Evolutionary conservation across 371 early-diverging fungal genomes (phyloP).

Genomic region (Syncephalastrum sp.): DNA sequence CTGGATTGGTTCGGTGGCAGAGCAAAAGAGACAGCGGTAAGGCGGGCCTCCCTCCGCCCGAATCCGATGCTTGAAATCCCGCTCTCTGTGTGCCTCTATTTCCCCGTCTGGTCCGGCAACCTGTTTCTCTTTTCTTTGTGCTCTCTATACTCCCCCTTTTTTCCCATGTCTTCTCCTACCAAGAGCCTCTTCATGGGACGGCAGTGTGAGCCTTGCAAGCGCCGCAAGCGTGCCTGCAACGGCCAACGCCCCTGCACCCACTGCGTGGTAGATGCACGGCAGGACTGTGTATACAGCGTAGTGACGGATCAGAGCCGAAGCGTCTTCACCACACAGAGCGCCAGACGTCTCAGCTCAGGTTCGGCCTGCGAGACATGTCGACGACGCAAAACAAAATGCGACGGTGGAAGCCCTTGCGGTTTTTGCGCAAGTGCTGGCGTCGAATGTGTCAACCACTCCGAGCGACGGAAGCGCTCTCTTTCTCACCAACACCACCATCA

Average conservation of each 20-base stretch:
- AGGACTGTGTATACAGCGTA: slow-evolving; percentile 30
- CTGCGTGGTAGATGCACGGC: slow-evolving; percentile 15
- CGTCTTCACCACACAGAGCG: slow-evolving; percentile 34
- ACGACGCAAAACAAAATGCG: slow-evolving; percentile 53
- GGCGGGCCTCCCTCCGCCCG: too few species aligned
- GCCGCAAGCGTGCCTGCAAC: slow-evolving; percentile 22
- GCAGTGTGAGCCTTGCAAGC: slow-evolving; percentile 27
- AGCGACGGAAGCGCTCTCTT: slow-evolving; percentile 24
- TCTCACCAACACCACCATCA: too few species aligned
- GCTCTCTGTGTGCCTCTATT: slow-evolving; percentile 8
- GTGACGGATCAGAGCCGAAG: slow-evolving; percentile 29
- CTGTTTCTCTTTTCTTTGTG: slow-evolving; percentile 8
- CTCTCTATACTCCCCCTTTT: slow-evolving; percentile 7
- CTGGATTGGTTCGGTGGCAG: too few species aligned
- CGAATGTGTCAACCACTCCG: slow-evolving; percentile 47
- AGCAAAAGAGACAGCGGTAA: too few species aligned
- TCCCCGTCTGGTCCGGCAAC: slow-evolving; percentile 5
- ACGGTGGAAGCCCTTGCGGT: slow-evolving; percentile 47
- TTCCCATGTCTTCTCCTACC: slow-evolving; percentile 1
- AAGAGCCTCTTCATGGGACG: slow-evolving; percentile 13
- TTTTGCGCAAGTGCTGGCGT: slow-evolving; percentile 43
- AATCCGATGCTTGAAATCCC: too few species aligned
- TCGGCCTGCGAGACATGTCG: slow-evolving; percentile 54
- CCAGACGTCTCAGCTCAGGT: slow-evolving; percentile 46
- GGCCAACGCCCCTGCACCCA: slow-evolving; percentile 26